phyloP scores from a whole-genome alignment of 2,329 filamentous ascomycete genomes.

The Trichoderma sp. region DNA sequence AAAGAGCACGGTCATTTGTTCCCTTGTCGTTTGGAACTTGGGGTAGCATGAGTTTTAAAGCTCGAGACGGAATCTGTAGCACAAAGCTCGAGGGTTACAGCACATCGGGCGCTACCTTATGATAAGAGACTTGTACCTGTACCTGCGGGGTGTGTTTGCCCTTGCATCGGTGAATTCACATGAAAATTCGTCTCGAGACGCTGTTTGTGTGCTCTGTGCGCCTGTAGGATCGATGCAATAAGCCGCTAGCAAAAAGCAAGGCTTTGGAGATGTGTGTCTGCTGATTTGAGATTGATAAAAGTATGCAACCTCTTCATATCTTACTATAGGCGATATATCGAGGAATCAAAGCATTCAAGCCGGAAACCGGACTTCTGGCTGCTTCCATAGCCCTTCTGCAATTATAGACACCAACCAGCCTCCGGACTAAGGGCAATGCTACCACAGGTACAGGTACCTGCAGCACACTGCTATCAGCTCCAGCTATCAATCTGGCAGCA shows the following conservation, averaged over 20 bases:
- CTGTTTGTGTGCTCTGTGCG: not conserved
- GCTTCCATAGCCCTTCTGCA: not conserved
- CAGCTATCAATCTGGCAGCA: not conserved
- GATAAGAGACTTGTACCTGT: not conserved
- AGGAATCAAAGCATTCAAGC: not conserved
- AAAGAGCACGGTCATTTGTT: not conserved
- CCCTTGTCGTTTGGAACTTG: not conserved
- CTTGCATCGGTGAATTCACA: conserved; percentile 5
- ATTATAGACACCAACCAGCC: not conserved
- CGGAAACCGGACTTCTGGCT: not conserved
- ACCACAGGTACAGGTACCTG: not conserved
- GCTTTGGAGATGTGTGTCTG: not conserved
- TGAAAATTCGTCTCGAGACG: not conserved
- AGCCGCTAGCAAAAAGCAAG: not conserved
- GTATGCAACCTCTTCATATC: not conserved
- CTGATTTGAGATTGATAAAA: not conserved
- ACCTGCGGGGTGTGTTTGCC: conserved; percentile 10
- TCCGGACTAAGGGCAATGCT: not conserved
- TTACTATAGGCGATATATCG: not conserved
- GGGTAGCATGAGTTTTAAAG: not conserved
- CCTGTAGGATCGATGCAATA: not conserved
- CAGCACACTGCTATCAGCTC: not conserved
- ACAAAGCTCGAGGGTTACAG: not conserved
- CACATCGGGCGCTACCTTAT: not conserved
- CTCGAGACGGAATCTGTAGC: not conserved